Evolutionary conservation across 192 early-diverging fungal species (phyloP).

Genomic region (Haplosporangium gracile): DNA sequence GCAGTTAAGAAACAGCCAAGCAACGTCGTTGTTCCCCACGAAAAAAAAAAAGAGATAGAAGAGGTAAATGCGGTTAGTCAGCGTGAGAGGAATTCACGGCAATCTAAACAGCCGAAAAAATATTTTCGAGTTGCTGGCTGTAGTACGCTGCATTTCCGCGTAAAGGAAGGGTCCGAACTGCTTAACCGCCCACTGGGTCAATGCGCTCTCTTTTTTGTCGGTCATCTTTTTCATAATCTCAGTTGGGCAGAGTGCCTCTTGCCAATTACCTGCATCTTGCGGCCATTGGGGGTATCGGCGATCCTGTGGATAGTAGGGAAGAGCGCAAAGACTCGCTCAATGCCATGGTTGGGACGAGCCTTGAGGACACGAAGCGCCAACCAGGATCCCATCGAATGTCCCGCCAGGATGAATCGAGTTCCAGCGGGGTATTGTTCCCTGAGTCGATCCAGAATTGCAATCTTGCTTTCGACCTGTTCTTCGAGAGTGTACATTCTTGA

Average conservation of each 20-base stretch:
- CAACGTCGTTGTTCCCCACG: neutral
- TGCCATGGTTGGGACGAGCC: constrained; percentile 69
- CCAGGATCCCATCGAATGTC: constrained; percentile 79
- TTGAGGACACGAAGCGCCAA: constrained; percentile 67
- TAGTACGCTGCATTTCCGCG: neutral
- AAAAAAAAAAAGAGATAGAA: neutral
- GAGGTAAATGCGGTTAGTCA: neutral
- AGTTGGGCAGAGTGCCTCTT: neutral
- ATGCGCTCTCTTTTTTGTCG: neutral
- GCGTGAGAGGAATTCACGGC: neutral
- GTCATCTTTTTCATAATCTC: neutral
- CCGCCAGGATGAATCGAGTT: constrained; percentile 66
- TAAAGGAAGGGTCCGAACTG: neutral
- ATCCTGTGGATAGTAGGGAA: constrained; percentile 89
- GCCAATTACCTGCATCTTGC: constrained; percentile 62
- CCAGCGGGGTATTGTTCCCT: constrained; percentile 59
- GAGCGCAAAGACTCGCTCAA: constrained; percentile 75
- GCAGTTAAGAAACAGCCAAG: neutral
- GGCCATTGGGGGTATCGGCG: constrained; percentile 81
- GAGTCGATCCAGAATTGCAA: constrained; percentile 71
- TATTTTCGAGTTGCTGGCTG: too few relatives aligned
- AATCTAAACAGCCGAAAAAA: constrained; percentile 2
- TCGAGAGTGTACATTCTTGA: constrained; percentile 60
- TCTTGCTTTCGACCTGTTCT: constrained; percentile 79
- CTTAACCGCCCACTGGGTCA: neutral